Evolutionary conservation across 2,329 filamentous ascomycete species (phyloP), one percentile per base, ranked within the genome.

Genomic region (Ophiostoma populinum): DNA sequence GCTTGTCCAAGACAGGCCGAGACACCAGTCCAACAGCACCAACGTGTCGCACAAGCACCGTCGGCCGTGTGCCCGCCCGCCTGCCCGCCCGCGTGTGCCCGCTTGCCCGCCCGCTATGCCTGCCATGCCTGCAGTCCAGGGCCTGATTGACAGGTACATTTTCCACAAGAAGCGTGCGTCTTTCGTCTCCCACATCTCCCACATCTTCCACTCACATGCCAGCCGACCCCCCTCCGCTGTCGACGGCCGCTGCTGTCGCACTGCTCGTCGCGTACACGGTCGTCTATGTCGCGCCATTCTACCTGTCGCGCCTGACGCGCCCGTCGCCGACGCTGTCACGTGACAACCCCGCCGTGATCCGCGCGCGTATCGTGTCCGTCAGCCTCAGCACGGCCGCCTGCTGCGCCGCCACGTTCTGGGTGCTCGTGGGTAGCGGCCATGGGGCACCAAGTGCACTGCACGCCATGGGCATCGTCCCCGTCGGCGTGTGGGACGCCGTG

Each of bases 261-360:
- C 42, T 58, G 22, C 51, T 58, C 28, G 56, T 58, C 42, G 55
- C 75, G 42, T 92, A 92, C 57, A 92, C 83, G n/a, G 55, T 85
- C 46, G 58, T 83, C 59, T 98, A 95, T 58, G 81, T 98, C 47
- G 61, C 80, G 4, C 87, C 90, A 17, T 83, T 95, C 56, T 94
- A 98, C 61, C 63, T 87, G 43, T 90, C 78, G 15, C 56, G 72
- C 4, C 67, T 72, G 15, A 92, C 87, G 5, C 73, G 86, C 35
- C 85, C 86, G 6, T 90, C 82, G 7, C 67, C 72, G 18, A 71
- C 67, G 36, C 68, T 92, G 19, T 81, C 80, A 41, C 75, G 90
- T 50, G 86, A 95, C 68, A 78, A 82, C 19, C 83, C 86, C 8
- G 77, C 79, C 9, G 83, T 92, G 34, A 95, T 98, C 57, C 77